These are phyloP conservation scores for Fusarium virguliforme DNA, from an alignment of 2,329 filamentous ascomycete genomes.

Conservation along the genomic window DNA sequence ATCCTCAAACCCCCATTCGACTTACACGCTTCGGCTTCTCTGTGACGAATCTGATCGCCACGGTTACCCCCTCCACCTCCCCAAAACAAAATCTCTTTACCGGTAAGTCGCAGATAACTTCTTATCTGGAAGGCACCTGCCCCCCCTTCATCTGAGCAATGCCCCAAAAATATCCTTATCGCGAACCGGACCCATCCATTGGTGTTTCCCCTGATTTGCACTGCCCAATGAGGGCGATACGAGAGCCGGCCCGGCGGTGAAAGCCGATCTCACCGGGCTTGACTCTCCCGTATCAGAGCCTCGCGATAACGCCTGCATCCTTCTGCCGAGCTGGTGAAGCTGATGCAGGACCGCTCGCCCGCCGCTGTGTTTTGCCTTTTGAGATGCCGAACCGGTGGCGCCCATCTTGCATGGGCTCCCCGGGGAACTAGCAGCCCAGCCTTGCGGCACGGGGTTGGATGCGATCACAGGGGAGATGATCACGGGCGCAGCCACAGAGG, in stretches of 20 bases:
- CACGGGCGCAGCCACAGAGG: slow-evolving; percentile 39
- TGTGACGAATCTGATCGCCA: slow-evolving; percentile 44
- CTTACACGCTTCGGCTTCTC: slow-evolving; percentile 39
- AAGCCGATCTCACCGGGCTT: slow-evolving; percentile 42
- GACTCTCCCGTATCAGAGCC: slow-evolving; percentile 39
- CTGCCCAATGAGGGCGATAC: slow-evolving; percentile 46
- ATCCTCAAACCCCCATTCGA: slow-evolving; percentile 31
- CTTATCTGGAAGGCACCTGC: slow-evolving; percentile 40
- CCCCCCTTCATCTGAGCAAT: slow-evolving; percentile 32
- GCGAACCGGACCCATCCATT: slow-evolving; percentile 37
- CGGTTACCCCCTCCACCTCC: slow-evolving; percentile 24
- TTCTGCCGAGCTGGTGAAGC: slow-evolving; percentile 33
- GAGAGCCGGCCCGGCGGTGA: slow-evolving; percentile 53
- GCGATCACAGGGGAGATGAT: slow-evolving; percentile 34
- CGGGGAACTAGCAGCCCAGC: slow-evolving; percentile 30
- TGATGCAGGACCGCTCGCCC: slow-evolving; percentile 31
- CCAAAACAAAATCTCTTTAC: slow-evolving; percentile 33
- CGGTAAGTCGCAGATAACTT: slow-evolving; percentile 43
- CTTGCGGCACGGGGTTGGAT: slow-evolving; percentile 31
- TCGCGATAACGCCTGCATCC: slow-evolving; percentile 41
- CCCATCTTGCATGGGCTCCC: slow-evolving; percentile 32
- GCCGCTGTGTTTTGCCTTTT: slow-evolving; percentile 25
- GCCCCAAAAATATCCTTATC: slow-evolving; percentile 37
- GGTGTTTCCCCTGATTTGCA: slow-evolving; percentile 39
- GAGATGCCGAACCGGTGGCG: slow-evolving; percentile 50